Conservation (phyloP, 2,329 filamentous ascomycete species). For the Byssothecium circinans region DNA sequence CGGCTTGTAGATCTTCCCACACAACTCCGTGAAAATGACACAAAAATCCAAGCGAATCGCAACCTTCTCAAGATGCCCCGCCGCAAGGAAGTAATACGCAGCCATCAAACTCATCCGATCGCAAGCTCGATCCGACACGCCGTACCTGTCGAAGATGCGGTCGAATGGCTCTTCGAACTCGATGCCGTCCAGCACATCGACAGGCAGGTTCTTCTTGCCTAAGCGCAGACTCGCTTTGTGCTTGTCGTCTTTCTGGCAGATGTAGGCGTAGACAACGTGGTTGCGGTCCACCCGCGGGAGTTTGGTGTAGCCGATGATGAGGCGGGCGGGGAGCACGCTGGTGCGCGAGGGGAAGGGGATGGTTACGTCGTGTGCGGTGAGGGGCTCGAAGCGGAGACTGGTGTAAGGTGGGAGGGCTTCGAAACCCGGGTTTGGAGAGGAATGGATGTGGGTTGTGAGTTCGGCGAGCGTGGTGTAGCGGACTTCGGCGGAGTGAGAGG, state of each 20-base stretch:
- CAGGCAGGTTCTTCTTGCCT: background rate
- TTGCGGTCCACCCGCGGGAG: background rate
- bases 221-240: background rate
- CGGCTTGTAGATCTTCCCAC: background rate
- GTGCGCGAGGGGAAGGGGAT: background rate
- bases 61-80: background rate
- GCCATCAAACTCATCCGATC: background rate
- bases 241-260: background rate
- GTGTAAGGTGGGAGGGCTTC: background rate
- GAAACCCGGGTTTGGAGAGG: background rate
- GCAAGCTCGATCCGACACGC: background rate
- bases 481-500: background rate
- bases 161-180: constrained; percentile 1
- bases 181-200: background rate
- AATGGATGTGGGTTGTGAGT: background rate
- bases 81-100: constrained; percentile 6
- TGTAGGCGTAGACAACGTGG: constrained; percentile 3
- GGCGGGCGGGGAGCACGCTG: background rate
- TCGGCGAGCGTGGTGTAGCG: background rate
- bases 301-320: background rate
- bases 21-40: background rate
- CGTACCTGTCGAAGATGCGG: background rate
- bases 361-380: background rate
- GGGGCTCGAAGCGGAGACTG: background rate
- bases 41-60: background rate